Evolutionary conservation across 805 yeast species (phyloP).

Genomic region (Yamadazyma scolyti): DNA sequence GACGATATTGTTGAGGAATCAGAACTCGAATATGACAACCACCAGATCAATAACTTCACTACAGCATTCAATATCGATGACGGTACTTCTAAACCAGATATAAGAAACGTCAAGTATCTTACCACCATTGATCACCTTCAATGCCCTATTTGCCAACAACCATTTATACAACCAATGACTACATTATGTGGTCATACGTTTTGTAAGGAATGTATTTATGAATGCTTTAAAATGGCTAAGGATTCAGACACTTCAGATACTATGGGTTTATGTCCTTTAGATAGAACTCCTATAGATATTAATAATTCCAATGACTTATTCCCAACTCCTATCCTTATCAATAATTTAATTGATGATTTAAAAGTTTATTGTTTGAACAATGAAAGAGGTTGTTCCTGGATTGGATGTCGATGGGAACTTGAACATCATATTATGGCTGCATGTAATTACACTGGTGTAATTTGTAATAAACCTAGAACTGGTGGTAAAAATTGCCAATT

Average conservation of each 20-base stretch:
- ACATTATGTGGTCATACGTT: slow-evolving; percentile 70
- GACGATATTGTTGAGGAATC: no score
- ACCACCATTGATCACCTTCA: slow-evolving; percentile 29
- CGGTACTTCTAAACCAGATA: slow-evolving; percentile 20
- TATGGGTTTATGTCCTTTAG: slow-evolving; percentile 50
- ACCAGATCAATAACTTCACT: no score
- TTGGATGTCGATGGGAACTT: slow-evolving; percentile 57
- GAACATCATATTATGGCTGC: slow-evolving; percentile 42
- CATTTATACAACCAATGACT: slow-evolving; percentile 57
- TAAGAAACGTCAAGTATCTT: slow-evolving; percentile 26
- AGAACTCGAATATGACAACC: no score
- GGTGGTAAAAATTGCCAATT: slow-evolving; percentile 6
- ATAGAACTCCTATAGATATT: slow-evolving; percentile 46
- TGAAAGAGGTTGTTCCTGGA: slow-evolving; percentile 54
- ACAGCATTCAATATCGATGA: slow-evolving; percentile 4
- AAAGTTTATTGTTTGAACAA: slow-evolving; percentile 51
- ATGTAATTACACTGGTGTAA: slow-evolving; percentile 35
- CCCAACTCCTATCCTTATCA: slow-evolving; percentile 53
- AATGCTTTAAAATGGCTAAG: slow-evolving; percentile 37
- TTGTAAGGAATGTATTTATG: slow-evolving; percentile 52
- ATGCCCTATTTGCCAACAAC: slow-evolving; percentile 68
- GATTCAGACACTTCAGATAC: slow-evolving; percentile 16
- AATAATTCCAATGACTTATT: slow-evolving; percentile 29
- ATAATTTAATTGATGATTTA: slow-evolving; percentile 61
- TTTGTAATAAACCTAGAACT: slow-evolving; percentile 23